These are phyloP conservation scores for Panicum miliaceum DNA, from an alignment of 176 grass and related monocot genomes.

Conservation along the genomic window DNA sequence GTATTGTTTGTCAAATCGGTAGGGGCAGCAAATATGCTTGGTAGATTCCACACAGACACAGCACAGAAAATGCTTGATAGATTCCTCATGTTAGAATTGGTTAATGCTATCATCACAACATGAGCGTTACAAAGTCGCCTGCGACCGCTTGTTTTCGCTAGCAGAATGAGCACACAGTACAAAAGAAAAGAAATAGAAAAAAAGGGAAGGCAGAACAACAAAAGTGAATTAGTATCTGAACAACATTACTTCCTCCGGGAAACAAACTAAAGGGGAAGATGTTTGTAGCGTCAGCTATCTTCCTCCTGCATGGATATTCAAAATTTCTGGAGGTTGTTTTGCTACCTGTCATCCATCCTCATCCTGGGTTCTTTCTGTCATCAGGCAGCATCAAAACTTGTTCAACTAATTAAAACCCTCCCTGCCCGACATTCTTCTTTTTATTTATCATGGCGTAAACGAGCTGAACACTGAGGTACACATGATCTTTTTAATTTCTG, in stretches of 20 bases:
- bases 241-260: too few species aligned
- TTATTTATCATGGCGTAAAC: background rate
- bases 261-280: background rate
- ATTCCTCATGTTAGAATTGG: background rate
- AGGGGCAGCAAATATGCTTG: background rate
- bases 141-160: background rate
- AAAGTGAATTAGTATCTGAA: background rate
- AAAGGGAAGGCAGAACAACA: too few species aligned
- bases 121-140: background rate
- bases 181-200: background rate
- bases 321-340: background rate
- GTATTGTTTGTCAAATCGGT: background rate
- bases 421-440: background rate
- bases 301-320: background rate
- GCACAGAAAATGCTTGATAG: too few species aligned
- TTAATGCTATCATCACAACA: background rate
- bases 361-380: background rate
- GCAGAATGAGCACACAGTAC: constrained; percentile 2
- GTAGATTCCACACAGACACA: background rate
- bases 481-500: background rate
- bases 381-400: background rate
- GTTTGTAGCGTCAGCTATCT: constrained; percentile 4
- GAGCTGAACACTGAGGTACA: background rate
- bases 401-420: background rate
- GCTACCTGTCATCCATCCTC: background rate